Evolutionary conservation across 306 rosid species (phyloP).

Genomic region (Medicago lupulina): DNA sequence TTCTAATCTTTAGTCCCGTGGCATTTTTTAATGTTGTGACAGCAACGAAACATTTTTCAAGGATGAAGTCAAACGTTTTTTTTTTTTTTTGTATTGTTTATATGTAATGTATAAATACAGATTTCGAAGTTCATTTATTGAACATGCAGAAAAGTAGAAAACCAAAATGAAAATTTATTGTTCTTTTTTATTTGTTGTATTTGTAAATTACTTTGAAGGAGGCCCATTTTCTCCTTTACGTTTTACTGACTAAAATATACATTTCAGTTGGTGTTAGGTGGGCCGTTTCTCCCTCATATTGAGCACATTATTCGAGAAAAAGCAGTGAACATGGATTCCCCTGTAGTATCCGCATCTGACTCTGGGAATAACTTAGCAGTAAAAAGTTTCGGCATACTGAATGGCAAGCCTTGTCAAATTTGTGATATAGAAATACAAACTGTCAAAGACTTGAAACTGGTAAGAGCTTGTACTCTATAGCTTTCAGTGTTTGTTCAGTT

Average conservation of each 20-base stretch:
- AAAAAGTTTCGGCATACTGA: constrained; percentile 47
- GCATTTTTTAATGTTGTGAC: too few relatives aligned
- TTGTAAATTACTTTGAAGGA: constrained; percentile 13
- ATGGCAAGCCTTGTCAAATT: constrained; percentile 67
- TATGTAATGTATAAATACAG: neutral
- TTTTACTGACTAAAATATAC: constrained; percentile 33
- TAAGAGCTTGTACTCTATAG: constrained; percentile 42
- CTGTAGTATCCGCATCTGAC: constrained; percentile 71
- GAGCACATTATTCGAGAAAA: constrained; percentile 78
- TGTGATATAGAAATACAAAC: constrained; percentile 70
- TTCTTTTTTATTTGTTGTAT: neutral
- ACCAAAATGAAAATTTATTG: neutral
- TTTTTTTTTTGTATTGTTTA: constrained; percentile 3
- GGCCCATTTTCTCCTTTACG: constrained; percentile 14
- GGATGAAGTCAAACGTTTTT: too few relatives aligned
- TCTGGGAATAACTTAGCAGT: constrained; percentile 56
- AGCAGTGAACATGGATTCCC: constrained; percentile 67
- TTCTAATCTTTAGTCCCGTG: constrained; percentile 5
- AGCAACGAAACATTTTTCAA: too few relatives aligned
- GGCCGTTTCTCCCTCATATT: constrained; percentile 82
- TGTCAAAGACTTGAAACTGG: constrained; percentile 57
- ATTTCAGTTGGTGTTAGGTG: constrained; percentile 83
- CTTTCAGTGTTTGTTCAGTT: constrained; percentile 34
- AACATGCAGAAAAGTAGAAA: constrained; percentile 11
- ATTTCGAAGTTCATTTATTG: constrained; percentile 23